Percentiles rank a stretch among this genome's conserved stretches.
Conservation (phyloP, 139 green algal genomes). For the Ettlia oleoabundans region DNA sequence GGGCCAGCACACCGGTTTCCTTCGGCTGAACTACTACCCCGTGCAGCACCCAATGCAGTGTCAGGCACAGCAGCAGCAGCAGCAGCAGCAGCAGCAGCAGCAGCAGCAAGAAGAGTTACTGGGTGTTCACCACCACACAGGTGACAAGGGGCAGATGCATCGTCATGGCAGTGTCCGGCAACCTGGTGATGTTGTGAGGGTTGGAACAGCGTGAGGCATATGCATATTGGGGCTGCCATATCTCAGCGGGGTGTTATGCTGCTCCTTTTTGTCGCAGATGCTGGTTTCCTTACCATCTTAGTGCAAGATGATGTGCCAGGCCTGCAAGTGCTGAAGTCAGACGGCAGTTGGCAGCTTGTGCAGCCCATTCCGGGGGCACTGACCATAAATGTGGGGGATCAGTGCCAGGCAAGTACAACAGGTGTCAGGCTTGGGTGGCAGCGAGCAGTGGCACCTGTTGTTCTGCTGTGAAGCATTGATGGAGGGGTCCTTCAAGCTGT, state of each 20-base stretch:
- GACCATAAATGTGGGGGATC: conserved; percentile 60
- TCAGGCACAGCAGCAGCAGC: conserved; percentile 14
- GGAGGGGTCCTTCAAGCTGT: too few relatives aligned
- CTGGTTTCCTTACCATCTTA: conserved; percentile 67
- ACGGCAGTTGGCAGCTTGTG: conserved; percentile 45
- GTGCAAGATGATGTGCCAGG: conserved; percentile 59
- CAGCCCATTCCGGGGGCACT: conserved; percentile 30
- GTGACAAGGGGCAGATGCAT: background rate
- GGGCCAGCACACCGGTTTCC: conserved; percentile 27
- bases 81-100: conserved; percentile 3
- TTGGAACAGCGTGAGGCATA: too few relatives aligned
- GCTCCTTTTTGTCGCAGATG: conserved; percentile 32
- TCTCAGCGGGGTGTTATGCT: too few relatives aligned
- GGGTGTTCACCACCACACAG: conserved; percentile 63
- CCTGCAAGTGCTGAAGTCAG: conserved; percentile 50
- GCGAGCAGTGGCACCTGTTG: too few relatives aligned
- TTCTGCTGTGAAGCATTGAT: too few relatives aligned
- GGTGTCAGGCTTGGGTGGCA: background rate
- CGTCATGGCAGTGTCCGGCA: too few relatives aligned
- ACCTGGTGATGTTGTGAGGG: too few relatives aligned
- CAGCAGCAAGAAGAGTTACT: conserved; percentile 33
- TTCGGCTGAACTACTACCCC: conserved; percentile 67
- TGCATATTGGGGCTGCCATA: too few relatives aligned
- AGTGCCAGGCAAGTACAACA: too few relatives aligned
- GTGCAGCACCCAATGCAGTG: background rate